These are phyloP conservation scores for Rosa chinensis DNA, from an alignment of 306 rosid species.

Conservation along the genomic window DNA sequence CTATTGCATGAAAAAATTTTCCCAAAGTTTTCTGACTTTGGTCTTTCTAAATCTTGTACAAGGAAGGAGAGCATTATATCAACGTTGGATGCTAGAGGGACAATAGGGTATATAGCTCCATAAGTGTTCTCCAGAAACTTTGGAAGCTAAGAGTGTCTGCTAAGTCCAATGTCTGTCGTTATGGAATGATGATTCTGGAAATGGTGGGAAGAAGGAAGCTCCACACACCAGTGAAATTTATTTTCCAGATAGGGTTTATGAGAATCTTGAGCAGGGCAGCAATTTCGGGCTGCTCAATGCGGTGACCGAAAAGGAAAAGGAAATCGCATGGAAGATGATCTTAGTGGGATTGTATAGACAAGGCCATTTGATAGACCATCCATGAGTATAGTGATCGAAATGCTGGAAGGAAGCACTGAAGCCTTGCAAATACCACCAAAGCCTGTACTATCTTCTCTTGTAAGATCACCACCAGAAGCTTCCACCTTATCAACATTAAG, in stretches of 20 bases:
- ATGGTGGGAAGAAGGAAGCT: conserved; percentile 32
- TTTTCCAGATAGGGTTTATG: conserved; percentile 34
- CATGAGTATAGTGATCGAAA: conserved; percentile 49
- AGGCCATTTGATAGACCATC: conserved; percentile 40
- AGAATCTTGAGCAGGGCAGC: neutral
- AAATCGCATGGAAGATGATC: conserved; percentile 19
- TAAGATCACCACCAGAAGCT: conserved; percentile 26
- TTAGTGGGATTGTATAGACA: conserved; percentile 40
- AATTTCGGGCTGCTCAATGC: neutral
- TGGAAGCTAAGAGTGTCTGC: conserved; percentile 30
- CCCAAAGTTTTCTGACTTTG: conserved; percentile 45
- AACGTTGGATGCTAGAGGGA: conserved; percentile 36
- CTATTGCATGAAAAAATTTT: conserved; percentile 37
- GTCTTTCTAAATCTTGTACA: conserved; percentile 35
- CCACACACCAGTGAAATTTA: conserved; percentile 24
- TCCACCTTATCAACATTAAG: conserved; percentile 8
- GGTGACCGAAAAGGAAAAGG: conserved; percentile 19
- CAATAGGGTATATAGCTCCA: conserved; percentile 45
- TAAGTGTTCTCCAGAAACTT: conserved; percentile 14
- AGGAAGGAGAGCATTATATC: conserved; percentile 35
- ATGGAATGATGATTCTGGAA: conserved; percentile 15
- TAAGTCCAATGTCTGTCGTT: conserved; percentile 17
- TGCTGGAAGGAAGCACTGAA: conserved; percentile 39
- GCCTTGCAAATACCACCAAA: conserved; percentile 40
- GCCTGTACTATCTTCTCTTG: conserved; percentile 23